Evolutionary conservation across 78 protist genomes (phyloP), one percentile per base, ranked within the genome.

Genomic region (Pelomyxa schiedti): DNA sequence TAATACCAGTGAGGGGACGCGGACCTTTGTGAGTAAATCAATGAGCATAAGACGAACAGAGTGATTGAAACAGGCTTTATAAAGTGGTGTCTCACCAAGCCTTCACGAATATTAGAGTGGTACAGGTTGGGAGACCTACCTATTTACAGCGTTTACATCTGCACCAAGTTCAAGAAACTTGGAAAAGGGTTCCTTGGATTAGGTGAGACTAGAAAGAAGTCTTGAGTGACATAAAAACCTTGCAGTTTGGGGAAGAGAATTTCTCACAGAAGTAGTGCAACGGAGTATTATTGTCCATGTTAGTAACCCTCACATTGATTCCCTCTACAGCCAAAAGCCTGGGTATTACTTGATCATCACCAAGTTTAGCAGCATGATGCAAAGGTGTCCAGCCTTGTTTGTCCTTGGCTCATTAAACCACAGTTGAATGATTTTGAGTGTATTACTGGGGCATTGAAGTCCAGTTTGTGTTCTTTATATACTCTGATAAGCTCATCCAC

Each of bases 21-120:
- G n/a, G n/a, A n/a, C n/a, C n/a, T n/a, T n/a, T n/a, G 80, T 2
- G 6, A 85, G 70, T 1, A 63, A 70, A 22, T 43, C 42, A 22
- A 85, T 76, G 83, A 85, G 74, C 35, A 85, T 26, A 22, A 78
- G 39, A 40, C 89, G 80, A 4, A 85, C 80, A 37, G 69, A 30
- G 53, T 66, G 76, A 41, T 85, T 85, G 38, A 80, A 80, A 37
- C 78, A 72, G 0, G 89, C 89, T 70, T 85, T 79, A 71, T 80
- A 82, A 0, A 85, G 47, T 28, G 89, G 82, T 9, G 89, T 69
- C 66, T 85, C 89, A 24, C 89, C n/a, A n/a, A n/a, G n/a, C n/a
- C n/a, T n/a, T n/a, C n/a, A n/a, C n/a, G n/a, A n/a, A n/a, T n/a
- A n/a, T n/a, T n/a, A n/a, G n/a, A n/a, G n/a, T n/a, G n/a, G n/a